phyloP scores from a whole-genome alignment of 2,329 filamentous ascomycete species.

The Pyrenophora tritici-repentis region DNA sequence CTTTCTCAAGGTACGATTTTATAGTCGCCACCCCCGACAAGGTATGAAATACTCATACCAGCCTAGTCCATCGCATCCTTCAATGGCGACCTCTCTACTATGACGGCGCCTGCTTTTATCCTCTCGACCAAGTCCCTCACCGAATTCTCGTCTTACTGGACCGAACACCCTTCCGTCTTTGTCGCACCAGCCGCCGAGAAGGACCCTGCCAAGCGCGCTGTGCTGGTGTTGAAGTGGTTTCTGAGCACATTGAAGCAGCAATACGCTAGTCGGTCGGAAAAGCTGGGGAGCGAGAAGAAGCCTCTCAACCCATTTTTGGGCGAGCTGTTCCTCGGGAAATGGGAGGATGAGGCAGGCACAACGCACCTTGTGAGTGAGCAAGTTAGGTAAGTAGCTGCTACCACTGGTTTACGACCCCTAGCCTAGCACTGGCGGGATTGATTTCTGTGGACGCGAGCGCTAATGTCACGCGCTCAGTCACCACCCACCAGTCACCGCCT shows the following conservation, averaged over 20 bases:
- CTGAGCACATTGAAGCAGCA: conserved; percentile 90
- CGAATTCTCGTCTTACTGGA: conserved; percentile 63
- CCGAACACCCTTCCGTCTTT: conserved; percentile 67
- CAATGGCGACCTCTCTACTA: conserved; percentile 61
- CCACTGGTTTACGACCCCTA: not conserved
- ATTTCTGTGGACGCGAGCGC: conserved; percentile 1
- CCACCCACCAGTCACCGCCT: conserved; percentile 93
- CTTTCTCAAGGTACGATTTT: conserved; percentile 53
- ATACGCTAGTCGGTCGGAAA: conserved; percentile 75
- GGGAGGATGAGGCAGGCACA: conserved; percentile 80
- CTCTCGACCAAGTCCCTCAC: conserved; percentile 60
- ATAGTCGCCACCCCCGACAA: not conserved
- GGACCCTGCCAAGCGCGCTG: conserved; percentile 78
- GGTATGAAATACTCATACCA: conserved; percentile 3
- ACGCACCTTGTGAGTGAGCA: conserved; percentile 92
- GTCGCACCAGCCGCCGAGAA: conserved; percentile 79
- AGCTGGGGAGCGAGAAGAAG: conserved; percentile 92
- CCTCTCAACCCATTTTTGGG: conserved; percentile 95
- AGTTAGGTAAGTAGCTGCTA: conserved; percentile 65
- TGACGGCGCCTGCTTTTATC: conserved; percentile 62
- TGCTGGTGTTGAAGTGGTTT: conserved; percentile 96
- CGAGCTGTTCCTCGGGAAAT: conserved; percentile 90
- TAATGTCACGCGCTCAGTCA: conserved; percentile 58
- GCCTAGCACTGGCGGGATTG: not conserved
- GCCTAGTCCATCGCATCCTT: conserved; percentile 58